phyloP scores from a whole-genome alignment of 2,329 filamentous ascomycete species.

The Escovopsis sp. region DNA sequence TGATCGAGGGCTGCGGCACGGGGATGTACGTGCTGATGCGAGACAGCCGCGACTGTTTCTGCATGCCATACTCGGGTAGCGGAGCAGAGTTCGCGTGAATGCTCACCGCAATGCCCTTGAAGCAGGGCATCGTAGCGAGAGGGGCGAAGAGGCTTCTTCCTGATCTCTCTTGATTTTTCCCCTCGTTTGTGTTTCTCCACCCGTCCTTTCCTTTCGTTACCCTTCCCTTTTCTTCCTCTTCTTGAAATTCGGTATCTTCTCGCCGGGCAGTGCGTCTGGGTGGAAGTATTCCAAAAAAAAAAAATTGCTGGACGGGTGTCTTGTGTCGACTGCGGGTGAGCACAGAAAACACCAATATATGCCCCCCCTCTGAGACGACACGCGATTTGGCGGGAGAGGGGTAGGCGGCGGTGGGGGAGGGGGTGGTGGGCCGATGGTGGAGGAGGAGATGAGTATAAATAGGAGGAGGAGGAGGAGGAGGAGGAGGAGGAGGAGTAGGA shows the following conservation, averaged over 20 bases:
- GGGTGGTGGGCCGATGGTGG: constrained; percentile 1
- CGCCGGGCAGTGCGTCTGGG: not conserved
- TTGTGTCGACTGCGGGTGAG: not conserved
- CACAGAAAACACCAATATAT: too few relatives aligned
- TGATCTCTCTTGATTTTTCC: too few relatives aligned
- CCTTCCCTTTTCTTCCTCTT: too few relatives aligned
- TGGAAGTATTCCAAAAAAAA: not conserved
- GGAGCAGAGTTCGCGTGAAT: constrained; percentile 73
- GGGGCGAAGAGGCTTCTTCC: not conserved
- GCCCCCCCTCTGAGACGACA: not conserved
- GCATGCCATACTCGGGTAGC: constrained; percentile 82
- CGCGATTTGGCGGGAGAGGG: too few relatives aligned
- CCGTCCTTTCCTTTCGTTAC: too few relatives aligned
- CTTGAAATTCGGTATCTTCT: not conserved
- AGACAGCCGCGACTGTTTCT: constrained; percentile 79
- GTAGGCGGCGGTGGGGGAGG: not conserved
- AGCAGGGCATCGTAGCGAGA: constrained; percentile 63
- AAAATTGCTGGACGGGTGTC: too few relatives aligned
- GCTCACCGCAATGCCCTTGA: constrained; percentile 96
- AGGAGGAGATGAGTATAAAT: constrained; percentile 3
- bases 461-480: constrained; percentile 3
- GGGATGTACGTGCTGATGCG: constrained; percentile 96
- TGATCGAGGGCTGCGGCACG: constrained; percentile 71
- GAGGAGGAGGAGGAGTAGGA: not conserved
- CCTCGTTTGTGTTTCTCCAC: too few relatives aligned